Evolutionary conservation across 23 red algal species (phyloP), one percentile per base, ranked within the genome.

Genomic region (Pyropia yezoensis): DNA sequence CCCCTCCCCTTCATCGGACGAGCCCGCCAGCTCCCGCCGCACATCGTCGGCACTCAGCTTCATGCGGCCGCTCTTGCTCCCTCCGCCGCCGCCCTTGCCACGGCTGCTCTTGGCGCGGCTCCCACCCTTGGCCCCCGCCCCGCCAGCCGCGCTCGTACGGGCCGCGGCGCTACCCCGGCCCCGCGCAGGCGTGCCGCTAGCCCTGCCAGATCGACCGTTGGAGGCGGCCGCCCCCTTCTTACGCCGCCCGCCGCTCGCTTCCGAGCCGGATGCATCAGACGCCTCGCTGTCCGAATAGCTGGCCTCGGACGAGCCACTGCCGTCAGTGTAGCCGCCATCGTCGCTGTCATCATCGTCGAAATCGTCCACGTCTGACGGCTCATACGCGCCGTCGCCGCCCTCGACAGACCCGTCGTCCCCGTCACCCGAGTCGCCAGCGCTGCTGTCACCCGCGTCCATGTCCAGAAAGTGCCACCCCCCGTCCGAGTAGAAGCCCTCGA

Each of bases 391-490:
- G 52, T 96, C 83, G 22, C 69, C 91, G 7, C 49, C 65, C 6
- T 84, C 83, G 13, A 57, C 79, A 1, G 80, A 47, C 16, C 75
- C 82, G 28, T 79, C 83, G 16, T 80, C 83, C n/a, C 54, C 77
- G 12, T 69, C 84, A 18, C 39, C 65, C 27, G 93, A 78, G 39
- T 47, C 29, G 60, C 57, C 39, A 1, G 39, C 39, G 39, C 39
- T 47, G 39, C 39, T 47, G 39, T 47, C 39, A 47, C 39, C 39
- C 15, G 27, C 85, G 33, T 90, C 93, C 18, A 66, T 53, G 17
- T 88, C 71, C 61, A 97, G 67, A 69, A 97, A 90, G 59, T 76
- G 66, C 93, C 93, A 97, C 6, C 93, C 93, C 11, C 93, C 93
- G 4, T 85, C 72, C 34, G 90, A 86, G 57, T 90, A 90, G 50